Evolutionary conservation across 2,329 filamentous ascomycete species (phyloP).

Genomic region (Passalora sequoiae): DNA sequence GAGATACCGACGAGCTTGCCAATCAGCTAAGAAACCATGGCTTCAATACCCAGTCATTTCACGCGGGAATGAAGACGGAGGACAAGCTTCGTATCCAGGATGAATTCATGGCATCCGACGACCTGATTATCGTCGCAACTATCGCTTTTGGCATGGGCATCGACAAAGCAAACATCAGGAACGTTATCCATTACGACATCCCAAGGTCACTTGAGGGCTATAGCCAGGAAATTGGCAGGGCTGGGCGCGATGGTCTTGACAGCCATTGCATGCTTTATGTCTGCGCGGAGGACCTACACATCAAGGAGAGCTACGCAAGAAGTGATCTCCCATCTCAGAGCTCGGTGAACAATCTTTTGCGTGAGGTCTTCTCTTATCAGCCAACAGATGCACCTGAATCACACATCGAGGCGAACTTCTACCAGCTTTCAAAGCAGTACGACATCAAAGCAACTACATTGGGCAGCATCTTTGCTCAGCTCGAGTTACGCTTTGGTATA

Average conservation of each 20-base stretch:
- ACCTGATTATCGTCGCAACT: constrained; percentile 90
- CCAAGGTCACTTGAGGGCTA: constrained; percentile 96
- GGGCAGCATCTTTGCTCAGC: constrained; percentile 53
- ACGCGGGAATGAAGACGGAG: constrained; percentile 67
- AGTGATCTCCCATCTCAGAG: constrained; percentile 54
- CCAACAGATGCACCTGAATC: constrained; percentile 5
- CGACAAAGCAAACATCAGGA: constrained; percentile 92
- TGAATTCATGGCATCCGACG: constrained; percentile 72
- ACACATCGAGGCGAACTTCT: constrained; percentile 44
- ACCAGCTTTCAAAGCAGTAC: constrained; percentile 44
- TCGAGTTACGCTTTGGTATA: constrained; percentile 55
- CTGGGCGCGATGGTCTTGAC: constrained; percentile 73
- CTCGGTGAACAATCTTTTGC: constrained; percentile 47
- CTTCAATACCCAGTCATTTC: constrained; percentile 77
- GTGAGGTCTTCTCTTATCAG: constrained; percentile 46
- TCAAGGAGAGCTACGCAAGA: constrained; percentile 56
- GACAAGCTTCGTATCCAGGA: constrained; percentile 69
- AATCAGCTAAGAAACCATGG: constrained; percentile 57
- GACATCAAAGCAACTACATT: constrained; percentile 52
- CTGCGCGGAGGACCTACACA: constrained; percentile 53
- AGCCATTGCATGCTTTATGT: constrained; percentile 57
- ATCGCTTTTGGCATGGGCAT: constrained; percentile 99
- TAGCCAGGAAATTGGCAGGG: constrained; percentile 94
- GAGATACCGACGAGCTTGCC: constrained; percentile 66
- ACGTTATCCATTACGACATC: constrained; percentile 86